Evolutionary conservation across 2,329 filamentous ascomycete species (phyloP), one percentile per base, ranked within the genome.

Genomic region (Fonsecaea monophora): DNA sequence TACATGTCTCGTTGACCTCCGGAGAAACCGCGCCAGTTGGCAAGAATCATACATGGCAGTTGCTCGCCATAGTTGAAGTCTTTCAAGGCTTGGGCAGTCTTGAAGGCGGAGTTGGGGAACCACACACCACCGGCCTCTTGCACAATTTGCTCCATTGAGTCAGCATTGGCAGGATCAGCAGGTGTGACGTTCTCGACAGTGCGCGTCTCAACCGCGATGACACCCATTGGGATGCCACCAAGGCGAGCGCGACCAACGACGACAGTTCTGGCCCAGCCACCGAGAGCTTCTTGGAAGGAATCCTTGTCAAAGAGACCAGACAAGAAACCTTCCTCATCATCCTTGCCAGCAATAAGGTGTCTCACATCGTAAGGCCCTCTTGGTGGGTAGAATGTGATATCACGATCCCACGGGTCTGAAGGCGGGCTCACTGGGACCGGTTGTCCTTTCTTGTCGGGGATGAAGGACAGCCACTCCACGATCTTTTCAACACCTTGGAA

Each of bases 11-110:
- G 92, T 83, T 99, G 95, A 72, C 95, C 95, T 84, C 95, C 95
- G 73, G 95, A 99, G 92, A 99, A 99, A 85, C 95, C 95, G 89
- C 95, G 90, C 95, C 95, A 99, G 87, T 99, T 99, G 82, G 95
- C 95, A 71, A 99, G 89, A 78, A 99, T 99, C 93, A 99, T 98
- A 72, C 99, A 84, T 65, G 95, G 95, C 77, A 99, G 86, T 84
- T 99, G 95, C 83, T 99, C 95, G 78, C 95, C 95, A 73, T 96
- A 89, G 88, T 99, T 99, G 88, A 99, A 99, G 84, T 99, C 95
- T 76, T 91, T 93, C 83, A 99, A 96, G 64, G 95, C 95, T 82
- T 99, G 95, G 2, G 95, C 95, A 69, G 95, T 99, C 91, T 99
- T 99, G 89, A 94, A 99, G 30, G 95, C 95, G 10, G 94, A 98